phyloP scores from a whole-genome alignment of 306 rosid species.

The Trifolium subterraneum region DNA sequence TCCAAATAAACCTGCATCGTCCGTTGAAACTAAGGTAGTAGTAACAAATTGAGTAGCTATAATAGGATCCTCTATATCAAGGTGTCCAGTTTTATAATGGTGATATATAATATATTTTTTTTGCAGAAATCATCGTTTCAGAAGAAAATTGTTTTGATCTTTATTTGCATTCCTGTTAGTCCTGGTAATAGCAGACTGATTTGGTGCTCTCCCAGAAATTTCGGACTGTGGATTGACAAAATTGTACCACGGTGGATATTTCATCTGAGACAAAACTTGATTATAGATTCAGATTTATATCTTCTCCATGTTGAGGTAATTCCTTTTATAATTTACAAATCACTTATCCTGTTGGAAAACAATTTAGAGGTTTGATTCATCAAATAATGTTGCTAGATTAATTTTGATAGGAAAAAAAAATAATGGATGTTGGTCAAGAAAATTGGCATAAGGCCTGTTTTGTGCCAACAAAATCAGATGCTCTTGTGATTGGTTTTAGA shows the following conservation, averaged over 20 bases:
- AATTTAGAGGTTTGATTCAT: too few species aligned
- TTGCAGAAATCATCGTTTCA: constrained; percentile 58
- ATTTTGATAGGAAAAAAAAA: constrained; percentile 29
- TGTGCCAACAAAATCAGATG: constrained; percentile 88
- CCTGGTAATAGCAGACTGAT: too few species aligned
- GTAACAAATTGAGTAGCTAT: constrained; percentile 5
- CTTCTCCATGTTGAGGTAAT: constrained; percentile 96
- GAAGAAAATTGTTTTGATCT: constrained; percentile 53
- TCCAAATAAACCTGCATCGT: constrained; percentile 52
- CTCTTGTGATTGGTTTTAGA: constrained; percentile 27
- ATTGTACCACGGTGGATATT: constrained; percentile 64
- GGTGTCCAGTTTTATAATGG: not conserved
- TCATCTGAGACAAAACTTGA: constrained; percentile 77
- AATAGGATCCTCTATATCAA: not conserved
- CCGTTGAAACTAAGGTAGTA: constrained; percentile 62
- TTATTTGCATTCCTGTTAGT: constrained; percentile 49
- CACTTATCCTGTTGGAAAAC: not conserved
- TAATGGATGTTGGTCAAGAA: constrained; percentile 49
- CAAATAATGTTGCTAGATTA: not conserved
- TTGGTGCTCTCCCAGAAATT: too few species aligned
- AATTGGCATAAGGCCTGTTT: constrained; percentile 93
- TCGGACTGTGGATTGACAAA: too few species aligned
- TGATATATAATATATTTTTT: not conserved
- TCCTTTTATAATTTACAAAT: constrained; percentile 26
- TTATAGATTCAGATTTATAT: constrained; percentile 88